Evolutionary conservation across 1,139 yeast species (phyloP), one percentile per base, ranked within the genome.

Genomic region (Eremothecium coryli): DNA sequence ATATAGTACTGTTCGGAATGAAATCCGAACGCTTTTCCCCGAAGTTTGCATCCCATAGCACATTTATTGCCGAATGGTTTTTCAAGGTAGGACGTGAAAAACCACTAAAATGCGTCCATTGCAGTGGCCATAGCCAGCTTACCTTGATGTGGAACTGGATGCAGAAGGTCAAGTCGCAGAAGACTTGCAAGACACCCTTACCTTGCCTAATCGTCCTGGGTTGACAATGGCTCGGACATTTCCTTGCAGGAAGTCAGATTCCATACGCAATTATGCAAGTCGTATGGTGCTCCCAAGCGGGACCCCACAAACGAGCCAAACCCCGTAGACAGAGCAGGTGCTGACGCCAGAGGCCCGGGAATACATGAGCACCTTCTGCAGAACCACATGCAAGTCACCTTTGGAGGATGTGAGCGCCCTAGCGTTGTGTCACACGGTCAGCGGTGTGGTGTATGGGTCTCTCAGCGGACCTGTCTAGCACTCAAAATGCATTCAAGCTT

Each of bases 61-160:
- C 26, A 8, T 9, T 23, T 23, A 14, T 23, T 11, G 26, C 12
- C 10, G 24, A 28, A 29, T n/a, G 22, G 25, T 23, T 21, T 11
- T 16, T 26, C 29, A 18, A 13, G 9, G 10, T 22, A 20, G 30
- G 28, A 21, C 11, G 22, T 18, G 36, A 33, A 33, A 33, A 33
- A 33, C 24, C 36, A 29, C 16, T 33, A 33, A 33, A 33, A 33
- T 28, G 29, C 17, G 15, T 18, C 32, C 36, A 17, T 12, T 17
- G 16, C 12, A 23, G 10, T 8, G 22, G 8, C 9, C 9, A 20
- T n/a, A n/a, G n/a, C n/a, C n/a, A n/a, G n/a, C n/a, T n/a, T 20
- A 8, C 13, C 26, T 9, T 9, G 13, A 7, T 8, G 26, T 7
- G 7, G 12, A 23, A 23, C 12, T 23, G 7, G 7, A 23, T 9